A percentile compares a stretch with the other conserved stretches of the same genome.
Conservation (phyloP, 2,329 filamentous ascomycete species). For the Hypoxylon sp. region DNA sequence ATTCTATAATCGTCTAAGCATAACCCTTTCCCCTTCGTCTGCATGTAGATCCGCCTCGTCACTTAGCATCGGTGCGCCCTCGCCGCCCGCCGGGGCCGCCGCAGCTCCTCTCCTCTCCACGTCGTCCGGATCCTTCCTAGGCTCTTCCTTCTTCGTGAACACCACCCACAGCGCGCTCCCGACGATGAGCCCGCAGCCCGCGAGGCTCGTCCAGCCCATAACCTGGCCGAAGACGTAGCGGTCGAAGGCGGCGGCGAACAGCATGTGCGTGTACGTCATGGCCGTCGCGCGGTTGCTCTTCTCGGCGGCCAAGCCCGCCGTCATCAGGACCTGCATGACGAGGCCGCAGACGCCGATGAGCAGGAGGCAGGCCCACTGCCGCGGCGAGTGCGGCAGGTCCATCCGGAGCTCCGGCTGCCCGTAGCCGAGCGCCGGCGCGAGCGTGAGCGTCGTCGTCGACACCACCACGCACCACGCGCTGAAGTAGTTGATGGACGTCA, state of each 20-base stretch:
- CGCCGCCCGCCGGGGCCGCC: conserved; percentile 39
- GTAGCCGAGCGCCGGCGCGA: conserved; percentile 57
- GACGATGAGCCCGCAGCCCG: conserved; percentile 65
- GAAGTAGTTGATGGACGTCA: conserved; percentile 91
- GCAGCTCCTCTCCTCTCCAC: conserved; percentile 35
- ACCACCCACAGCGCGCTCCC: conserved; percentile 65
- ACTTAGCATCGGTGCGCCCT: conserved; percentile 57
- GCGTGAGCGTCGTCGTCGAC: conserved; percentile 69
- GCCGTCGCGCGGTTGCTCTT: conserved; percentile 69
- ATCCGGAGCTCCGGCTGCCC: conserved; percentile 57
- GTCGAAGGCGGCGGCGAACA: conserved; percentile 67
- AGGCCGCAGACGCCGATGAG: conserved; percentile 81
- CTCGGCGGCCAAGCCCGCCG: conserved; percentile 78
- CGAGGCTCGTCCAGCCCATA: conserved; percentile 62
- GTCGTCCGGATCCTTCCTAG: conserved; percentile 10
- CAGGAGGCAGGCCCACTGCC: conserved; percentile 75
- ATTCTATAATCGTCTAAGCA: conserved; percentile 26
- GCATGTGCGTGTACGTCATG: conserved; percentile 70
- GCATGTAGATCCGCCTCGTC: conserved; percentile 45
- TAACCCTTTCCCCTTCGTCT: conserved; percentile 36
- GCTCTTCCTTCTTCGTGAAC: conserved; percentile 56
- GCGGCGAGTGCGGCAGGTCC: conserved; percentile 54
- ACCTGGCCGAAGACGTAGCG: conserved; percentile 63
- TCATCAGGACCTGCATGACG: conserved; percentile 86
- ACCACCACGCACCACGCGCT: conserved; percentile 76